Base-by-base conservation (phyloP, 208 protist species). In the Acanthamoeba culbertsoni region DNA sequence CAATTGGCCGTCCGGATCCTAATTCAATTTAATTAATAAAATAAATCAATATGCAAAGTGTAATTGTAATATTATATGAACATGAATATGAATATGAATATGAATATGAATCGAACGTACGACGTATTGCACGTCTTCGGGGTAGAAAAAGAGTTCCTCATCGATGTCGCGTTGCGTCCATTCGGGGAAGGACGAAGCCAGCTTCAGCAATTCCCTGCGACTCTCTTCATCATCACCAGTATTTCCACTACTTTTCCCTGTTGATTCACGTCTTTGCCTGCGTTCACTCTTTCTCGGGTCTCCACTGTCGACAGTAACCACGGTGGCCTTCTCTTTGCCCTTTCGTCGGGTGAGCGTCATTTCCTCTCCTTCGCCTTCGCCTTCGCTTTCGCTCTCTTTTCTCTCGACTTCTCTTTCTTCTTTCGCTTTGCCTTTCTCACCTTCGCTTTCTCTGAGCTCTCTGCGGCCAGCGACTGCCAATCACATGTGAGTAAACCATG, bases 101-200 rank as follows among this genome's bases (percentile, higher is more conserved):
- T 12, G 18, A 88, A 33, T 2, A 88, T 3, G 55, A 57, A 28
- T 6, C 18, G 20, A 20, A 33, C 46, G 48, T 71, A 91, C 55
- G 2, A 31, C 73, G 46, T 46, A 92, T n/a, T 14, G 0, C 18
- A 65, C 40, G 48, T 89, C 79, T 20, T 89, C 79, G 33, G 79
- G 79, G 31, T 65, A 63, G 53, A 89, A 89, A 31, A 89, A 89
- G 79, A 89, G 79, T 31, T 89, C 79, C 51, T 89, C 53, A 26
- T 89, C 53, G 20, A 89, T 1, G 51, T 89, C 79, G 46, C 53
- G 51, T 48, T 89, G 33, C 33, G 68, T 79, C 68, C 68, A 79
- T 23, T 79, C 68, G 68, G 68, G 68, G 12, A 48, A 79, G 1
- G 37, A 3, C 18, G 26, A 79, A 12, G 68, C 68, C 28, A 43